phyloP scores from a whole-genome alignment of 768 basidiomycete species.

The Pleurotus salmoneostramineus region DNA sequence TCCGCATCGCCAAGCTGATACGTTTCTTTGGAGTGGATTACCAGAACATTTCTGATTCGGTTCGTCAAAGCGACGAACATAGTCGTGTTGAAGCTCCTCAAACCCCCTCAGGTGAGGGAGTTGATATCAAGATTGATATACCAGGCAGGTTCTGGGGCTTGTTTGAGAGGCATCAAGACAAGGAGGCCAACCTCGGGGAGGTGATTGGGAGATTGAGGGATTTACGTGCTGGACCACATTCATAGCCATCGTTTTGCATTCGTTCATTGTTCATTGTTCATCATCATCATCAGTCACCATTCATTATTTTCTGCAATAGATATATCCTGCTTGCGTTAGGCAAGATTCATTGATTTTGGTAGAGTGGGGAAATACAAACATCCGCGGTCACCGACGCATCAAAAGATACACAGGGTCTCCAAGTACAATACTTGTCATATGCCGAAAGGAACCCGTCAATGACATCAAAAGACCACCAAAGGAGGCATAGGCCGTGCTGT shows the following conservation, averaged over 20 bases:
- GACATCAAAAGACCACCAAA: conserved; percentile 97
- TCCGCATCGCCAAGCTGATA: conserved; percentile 49
- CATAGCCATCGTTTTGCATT: background rate
- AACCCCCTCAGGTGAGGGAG: conserved; percentile 15
- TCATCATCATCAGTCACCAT: conserved; percentile 8
- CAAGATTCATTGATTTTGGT: conserved; percentile 4
- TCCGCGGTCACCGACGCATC: conserved; percentile 59
- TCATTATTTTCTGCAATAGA: conserved; percentile 5
- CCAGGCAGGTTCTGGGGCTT: conserved; percentile 36
- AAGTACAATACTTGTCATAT: conserved; percentile 87
- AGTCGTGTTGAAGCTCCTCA: conserved; percentile 1
- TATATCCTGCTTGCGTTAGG: background rate
- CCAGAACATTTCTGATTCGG: conserved; percentile 34
- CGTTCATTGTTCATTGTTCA: background rate
- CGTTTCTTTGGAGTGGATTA: conserved; percentile 55
- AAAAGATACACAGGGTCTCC: conserved; percentile 92
- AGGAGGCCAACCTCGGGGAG: conserved; percentile 34
- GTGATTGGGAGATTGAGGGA: conserved; percentile 40
- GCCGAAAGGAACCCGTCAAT: conserved; percentile 86
- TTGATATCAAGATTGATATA: conserved; percentile 35
- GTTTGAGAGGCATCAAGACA: conserved; percentile 20
- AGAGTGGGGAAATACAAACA: background rate
- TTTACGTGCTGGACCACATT: conserved; percentile 27
- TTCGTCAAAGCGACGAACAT: background rate
- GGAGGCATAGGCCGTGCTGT: conserved; percentile 91